A percentile compares a stretch with the other conserved stretches of the same genome.
phyloP scores from a whole-genome alignment of 1,139 yeast genomes.

The Saccharomyces hybrid region DNA sequence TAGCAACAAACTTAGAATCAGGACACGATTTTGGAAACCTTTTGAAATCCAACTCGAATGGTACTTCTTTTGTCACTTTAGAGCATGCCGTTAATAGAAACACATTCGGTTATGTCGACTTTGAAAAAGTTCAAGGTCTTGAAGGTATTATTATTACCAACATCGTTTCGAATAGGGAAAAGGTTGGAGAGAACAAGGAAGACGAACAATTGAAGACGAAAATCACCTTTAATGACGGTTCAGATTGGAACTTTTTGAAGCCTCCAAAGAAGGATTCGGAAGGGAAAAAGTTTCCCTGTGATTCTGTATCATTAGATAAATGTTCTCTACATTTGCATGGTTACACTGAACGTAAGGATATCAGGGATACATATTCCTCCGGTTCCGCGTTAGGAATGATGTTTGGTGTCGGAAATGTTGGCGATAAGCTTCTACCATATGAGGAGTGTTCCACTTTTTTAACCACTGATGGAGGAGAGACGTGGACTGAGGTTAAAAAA shows the following conservation, averaged over 20 bases:
- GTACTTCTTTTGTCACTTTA: conserved; percentile 78
- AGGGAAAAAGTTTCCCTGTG: conserved; percentile 52
- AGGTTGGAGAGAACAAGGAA: conserved; percentile 24
- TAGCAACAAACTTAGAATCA: conserved; percentile 51
- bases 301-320: conserved; percentile 42
- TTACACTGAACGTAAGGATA: conserved; percentile 77
- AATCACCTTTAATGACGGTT: conserved; percentile 89
- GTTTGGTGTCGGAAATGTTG: conserved; percentile 91
- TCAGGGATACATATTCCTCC: conserved; percentile 80
- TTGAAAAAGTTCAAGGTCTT: conserved; percentile 74
- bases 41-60: conserved; percentile 87
- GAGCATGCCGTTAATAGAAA: conserved; percentile 71
- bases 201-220: conserved; percentile 56
- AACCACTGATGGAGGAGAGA: conserved; percentile 79
- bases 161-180: conserved; percentile 48
- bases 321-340: conserved; percentile 89
- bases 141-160: conserved; percentile 83
- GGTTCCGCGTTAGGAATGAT: conserved; percentile 83
- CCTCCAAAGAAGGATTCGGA: conserved; percentile 65
- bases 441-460: conserved; percentile 62
- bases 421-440: conserved; percentile 46
- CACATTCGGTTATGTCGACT: conserved; percentile 71
- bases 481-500: conserved; percentile 73
- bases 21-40: conserved; percentile 68
- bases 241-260: conserved; percentile 64